phyloP scores from a whole-genome alignment of 1,284 basidiomycete species.

The Clitocybe nebularis region DNA sequence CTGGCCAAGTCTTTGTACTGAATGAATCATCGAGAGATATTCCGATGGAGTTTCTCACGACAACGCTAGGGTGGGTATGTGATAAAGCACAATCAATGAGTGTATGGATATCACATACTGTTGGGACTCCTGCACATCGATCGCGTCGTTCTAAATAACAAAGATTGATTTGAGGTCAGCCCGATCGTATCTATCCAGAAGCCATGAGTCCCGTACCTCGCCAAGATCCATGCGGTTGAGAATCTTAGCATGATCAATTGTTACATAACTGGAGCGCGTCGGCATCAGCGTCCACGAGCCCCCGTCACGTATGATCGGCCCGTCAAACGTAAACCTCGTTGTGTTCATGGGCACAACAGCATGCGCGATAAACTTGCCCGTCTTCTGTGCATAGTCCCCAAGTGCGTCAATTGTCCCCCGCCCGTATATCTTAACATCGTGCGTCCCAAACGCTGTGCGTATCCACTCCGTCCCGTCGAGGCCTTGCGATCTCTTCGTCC shows the following conservation, averaged over 20 bases:
- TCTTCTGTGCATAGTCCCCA: slow-evolving; percentile 10
- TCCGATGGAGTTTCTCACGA: slow-evolving; percentile 7
- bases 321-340: slow-evolving; percentile 13
- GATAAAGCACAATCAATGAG: neutral
- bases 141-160: slow-evolving; percentile 8
- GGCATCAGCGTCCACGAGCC: slow-evolving; percentile 15
- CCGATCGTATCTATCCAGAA: too few species aligned
- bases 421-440: slow-evolving; percentile 17
- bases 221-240: slow-evolving; percentile 15
- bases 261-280: slow-evolving; percentile 11
- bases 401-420: slow-evolving; percentile 16
- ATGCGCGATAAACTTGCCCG: slow-evolving; percentile 9
- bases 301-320: slow-evolving; percentile 14
- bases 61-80: slow-evolving; percentile 4
- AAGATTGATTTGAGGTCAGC: neutral
- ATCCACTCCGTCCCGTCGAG: slow-evolving; percentile 18
- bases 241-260: slow-evolving; percentile 13
- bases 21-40: slow-evolving; percentile 10
- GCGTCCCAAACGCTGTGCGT: slow-evolving; percentile 15
- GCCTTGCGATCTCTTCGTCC: slow-evolving; percentile 12
- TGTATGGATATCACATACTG: neutral
- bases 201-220: slow-evolving; percentile 5
- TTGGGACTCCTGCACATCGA: slow-evolving; percentile 13
- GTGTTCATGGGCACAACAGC: slow-evolving; percentile 17
- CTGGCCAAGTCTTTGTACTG: slow-evolving; percentile 9